Evolutionary conservation across 306 rosid genomes (phyloP), one percentile per base, ranked within the genome.

Genomic region (Medicago arabica): DNA sequence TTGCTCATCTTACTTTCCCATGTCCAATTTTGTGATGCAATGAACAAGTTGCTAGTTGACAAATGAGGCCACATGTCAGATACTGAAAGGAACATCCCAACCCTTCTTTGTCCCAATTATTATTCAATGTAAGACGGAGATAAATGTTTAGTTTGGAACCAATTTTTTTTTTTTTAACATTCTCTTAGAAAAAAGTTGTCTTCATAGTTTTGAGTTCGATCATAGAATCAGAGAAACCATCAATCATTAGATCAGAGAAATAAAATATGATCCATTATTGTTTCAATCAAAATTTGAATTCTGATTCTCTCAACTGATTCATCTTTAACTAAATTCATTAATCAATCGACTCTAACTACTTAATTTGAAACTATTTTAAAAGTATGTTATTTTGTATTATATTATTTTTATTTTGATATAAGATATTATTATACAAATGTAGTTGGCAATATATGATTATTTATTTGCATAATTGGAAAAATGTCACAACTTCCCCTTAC

Each of bases 81-180:
- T 51, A 36, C 78, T 68, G 85, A 84, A 53, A 84, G 71, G 40
- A 51, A 76, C 84, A 68, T 72, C 77, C 60, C 79, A 60, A 76
- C 77, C 69, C 74, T 80, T 59, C 40, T 41, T 17, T 61, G 43
- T 51, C 54, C 54, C 58, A 2, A 67, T 58, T 71, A 9, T 11
- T 47, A 58, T 65, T 82, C 67, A 75, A 44, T 23, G 54, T 59
- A 71, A 47, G 18, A 55, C 5, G 38, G 31, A 28, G 3, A 28
- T 28, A 28, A 28, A 28, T 28, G 31, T 28, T 28, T 28, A 28
- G 31, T 28, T 28, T 28, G 31, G 31, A 28, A 4, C 31, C 31
- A 28, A 28, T 28, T 28, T 3, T 28, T 28, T 28, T 28, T 28
- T 28, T 4, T 28, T 28, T 3, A 28, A 28, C 31, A 28, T 28